Evolutionary conservation across 768 basidiomycete species (phyloP), one percentile per base, ranked within the genome.

Genomic region (Termitomyces sp.): DNA sequence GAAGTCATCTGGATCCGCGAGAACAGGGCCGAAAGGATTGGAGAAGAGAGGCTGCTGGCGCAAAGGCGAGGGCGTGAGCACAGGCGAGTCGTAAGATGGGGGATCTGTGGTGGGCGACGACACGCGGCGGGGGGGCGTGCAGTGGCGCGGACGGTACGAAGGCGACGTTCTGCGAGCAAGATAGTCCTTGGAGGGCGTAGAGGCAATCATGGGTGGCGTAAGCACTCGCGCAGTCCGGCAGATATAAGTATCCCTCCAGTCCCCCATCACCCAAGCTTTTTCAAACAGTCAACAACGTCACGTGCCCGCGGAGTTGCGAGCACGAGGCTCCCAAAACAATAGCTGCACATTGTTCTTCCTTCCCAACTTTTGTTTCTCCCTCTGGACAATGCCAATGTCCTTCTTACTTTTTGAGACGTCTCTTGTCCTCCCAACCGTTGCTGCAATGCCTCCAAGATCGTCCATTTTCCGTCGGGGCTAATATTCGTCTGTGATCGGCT

Each of bases 31-130:
- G 50, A 62, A 59, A 19, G 58, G 54, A 57, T 63, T 66, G 5
- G 73, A 67, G 62, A 77, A 78, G 52, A 76, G 70, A 16, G 72
- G 70, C 11, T 71, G 72, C 59, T 76, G 75, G 52, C 80, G 74
- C 58, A 83, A 76, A 11, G 85, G 85, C 5, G 86, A 88, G 21
- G 86, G 83, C 1, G 84, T 82, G 47, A 82, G 75, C 80, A 86
- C 81, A 44, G 84, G 80, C 32, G 81, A 79, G 63, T 80, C 79
- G 62, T 74, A 79, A 41, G 76, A 70, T 34, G 71, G 55, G 32
- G 62, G 49, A 37, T 59, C 57, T 14, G 63, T 42, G 37, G 64
- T 55, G n/a, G 69, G 66, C 42, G 67, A 66, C 47, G 66, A 66
- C 51, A 55, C 54, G 50, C 61, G 68, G 54, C 68, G 67, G 48